Evolutionary conservation across 148 eudicot genomes (phyloP).

Genomic region (Amaranthus palmeri): DNA sequence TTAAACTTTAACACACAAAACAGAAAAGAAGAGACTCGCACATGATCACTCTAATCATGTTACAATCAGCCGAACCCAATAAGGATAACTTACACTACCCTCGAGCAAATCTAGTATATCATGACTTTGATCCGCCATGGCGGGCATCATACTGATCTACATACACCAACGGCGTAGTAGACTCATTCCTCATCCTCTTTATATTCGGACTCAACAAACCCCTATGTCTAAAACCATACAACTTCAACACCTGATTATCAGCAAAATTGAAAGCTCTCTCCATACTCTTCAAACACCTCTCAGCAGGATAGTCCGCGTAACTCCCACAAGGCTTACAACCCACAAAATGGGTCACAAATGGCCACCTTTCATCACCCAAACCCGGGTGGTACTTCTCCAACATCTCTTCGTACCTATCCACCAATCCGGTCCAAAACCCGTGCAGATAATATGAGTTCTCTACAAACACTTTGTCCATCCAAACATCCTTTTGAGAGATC

Average conservation of each 20-base stretch:
- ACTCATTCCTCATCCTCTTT: conserved; percentile 72
- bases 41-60: conserved; percentile 13
- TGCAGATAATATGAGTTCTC: conserved; percentile 82
- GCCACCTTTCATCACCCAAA: conserved; percentile 92
- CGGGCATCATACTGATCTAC: conserved; percentile 63
- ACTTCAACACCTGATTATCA: conserved; percentile 77
- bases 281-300: conserved; percentile 89
- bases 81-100: conserved; percentile 14
- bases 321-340: conserved; percentile 98
- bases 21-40: background rate
- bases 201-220: conserved; percentile 81
- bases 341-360: conserved; percentile 81
- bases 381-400: conserved; percentile 73
- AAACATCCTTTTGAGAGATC: conserved; percentile 47
- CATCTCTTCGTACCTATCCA: conserved; percentile 81
- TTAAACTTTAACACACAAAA: conserved; percentile 11
- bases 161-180: conserved; percentile 47
- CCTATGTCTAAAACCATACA: conserved; percentile 83
- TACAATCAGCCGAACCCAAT: conserved; percentile 14
- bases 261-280: conserved; percentile 95
- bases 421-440: conserved; percentile 85
- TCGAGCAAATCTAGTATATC: conserved; percentile 14
- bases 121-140: conserved; percentile 34
- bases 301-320: conserved; percentile 76
- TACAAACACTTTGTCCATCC: conserved; percentile 72